Evolutionary conservation across 306 rosid species (phyloP), one percentile per base, ranked within the genome.

Genomic region (Canavalia gladiata): DNA sequence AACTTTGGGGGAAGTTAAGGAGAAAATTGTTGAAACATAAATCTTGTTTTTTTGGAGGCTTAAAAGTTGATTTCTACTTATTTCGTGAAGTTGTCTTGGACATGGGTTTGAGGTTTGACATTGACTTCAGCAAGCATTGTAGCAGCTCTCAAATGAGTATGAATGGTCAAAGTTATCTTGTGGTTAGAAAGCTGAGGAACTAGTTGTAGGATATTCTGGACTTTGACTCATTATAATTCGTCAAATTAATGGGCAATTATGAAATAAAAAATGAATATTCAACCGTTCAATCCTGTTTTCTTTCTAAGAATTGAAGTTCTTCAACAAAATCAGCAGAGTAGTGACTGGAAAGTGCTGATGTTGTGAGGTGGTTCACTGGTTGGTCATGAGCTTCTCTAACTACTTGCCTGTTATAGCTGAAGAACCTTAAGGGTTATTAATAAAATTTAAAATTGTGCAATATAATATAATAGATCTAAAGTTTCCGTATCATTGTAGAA

Each of bases 311-410:
- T 18, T 18, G 25, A 18, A 18, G 25, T 18, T 18, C 25, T 18
- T 75, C 70, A 42, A 43, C 76, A 58, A 59, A 59, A 59, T 33
- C 70, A 75, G 8, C n/a, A 75, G 54, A 13, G 34, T 45, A 75
- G 56, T 60, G 43, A 2, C 78, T 42, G 68, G 49, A 50, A 62
- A 9, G 35, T 50, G 72, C 81, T 63, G 45, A 28, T 63, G 28
- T 62, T 62, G 35, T 62, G 50, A 50, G 28, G 29, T 49, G 43
- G 51, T 50, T 63, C 64, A 54, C 59, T 54, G 59, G 59, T 35
- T 76, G 41, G 59, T 35, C 66, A 18, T 54, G 51, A 3, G 49
- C 6, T 52, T 52, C 5, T 60, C n/a, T 45, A 39, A 31, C 49
- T 63, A 34, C 6, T 62, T 63, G 34, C 47, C 60, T 58, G 59